These are phyloP conservation scores for Pseudonitzschia multiseries DNA, from an alignment of 108 stramenopile genomes.

Conservation along the genomic window DNA sequence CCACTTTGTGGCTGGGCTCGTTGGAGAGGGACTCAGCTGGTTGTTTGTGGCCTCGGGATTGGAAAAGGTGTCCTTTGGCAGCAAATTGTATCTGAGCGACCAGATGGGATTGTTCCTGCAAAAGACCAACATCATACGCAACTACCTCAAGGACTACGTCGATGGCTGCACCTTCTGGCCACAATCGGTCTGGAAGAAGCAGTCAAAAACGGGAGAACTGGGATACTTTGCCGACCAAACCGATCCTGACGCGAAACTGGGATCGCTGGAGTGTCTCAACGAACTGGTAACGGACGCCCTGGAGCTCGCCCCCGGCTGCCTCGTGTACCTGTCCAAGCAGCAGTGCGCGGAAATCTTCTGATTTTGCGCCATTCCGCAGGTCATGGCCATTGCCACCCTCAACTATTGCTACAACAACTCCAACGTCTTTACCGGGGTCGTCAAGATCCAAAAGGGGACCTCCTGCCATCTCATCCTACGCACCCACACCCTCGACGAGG, in stretches of 20 bases:
- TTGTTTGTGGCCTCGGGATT: constrained; percentile 88
- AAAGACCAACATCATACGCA: constrained; percentile 99
- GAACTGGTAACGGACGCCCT: constrained; percentile 97
- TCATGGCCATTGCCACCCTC: constrained; percentile 99
- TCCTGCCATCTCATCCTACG: constrained; percentile 76
- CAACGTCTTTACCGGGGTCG: constrained; percentile 97
- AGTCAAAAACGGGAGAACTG: constrained; percentile 72
- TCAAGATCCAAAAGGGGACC: constrained; percentile 92
- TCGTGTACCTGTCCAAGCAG: constrained; percentile 87
- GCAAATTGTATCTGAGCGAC: constrained; percentile 77
- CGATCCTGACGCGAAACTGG: constrained; percentile 37
- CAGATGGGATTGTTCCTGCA: constrained; percentile 99
- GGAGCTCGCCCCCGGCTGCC: constrained; percentile 91
- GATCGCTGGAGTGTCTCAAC: constrained; percentile 84
- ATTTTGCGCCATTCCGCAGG: constrained; percentile 99
- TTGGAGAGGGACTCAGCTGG: constrained; percentile 96
- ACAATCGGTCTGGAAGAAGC: constrained; percentile 91
- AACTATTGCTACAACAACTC: constrained; percentile 91
- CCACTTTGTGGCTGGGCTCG: constrained; percentile 98
- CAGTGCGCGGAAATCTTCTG: constrained; percentile 88
- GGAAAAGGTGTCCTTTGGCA: constrained; percentile 64
- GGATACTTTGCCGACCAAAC: constrained; percentile 84
- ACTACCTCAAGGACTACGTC: constrained; percentile 99
- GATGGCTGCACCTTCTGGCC: constrained; percentile 99
- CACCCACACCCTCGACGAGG: constrained; percentile 67